phyloP scores from a whole-genome alignment of 2,329 filamentous ascomycete genomes.

The Pestalotiopsis sp. region DNA sequence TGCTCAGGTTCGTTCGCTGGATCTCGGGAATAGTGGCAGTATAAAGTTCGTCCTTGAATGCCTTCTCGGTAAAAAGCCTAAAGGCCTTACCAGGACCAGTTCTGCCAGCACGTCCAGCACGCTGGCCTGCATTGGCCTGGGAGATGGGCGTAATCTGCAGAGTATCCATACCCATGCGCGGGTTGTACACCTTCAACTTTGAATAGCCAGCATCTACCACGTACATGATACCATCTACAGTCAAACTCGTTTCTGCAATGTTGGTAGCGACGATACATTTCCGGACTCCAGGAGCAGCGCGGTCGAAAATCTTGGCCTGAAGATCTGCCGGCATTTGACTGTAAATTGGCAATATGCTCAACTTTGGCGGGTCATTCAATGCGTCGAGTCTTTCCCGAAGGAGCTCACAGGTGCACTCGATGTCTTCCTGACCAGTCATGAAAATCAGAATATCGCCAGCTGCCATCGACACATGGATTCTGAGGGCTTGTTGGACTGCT shows the following conservation, averaged over 20 bases:
- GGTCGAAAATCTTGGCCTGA: conserved; percentile 97
- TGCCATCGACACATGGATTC: conserved; percentile 95
- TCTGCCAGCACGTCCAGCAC: conserved; percentile 89
- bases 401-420: conserved; percentile 93
- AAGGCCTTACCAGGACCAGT: conserved; percentile 96
- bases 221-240: conserved; percentile 98
- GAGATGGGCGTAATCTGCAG: conserved; percentile 97
- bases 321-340: conserved; percentile 99
- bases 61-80: conserved; percentile 90
- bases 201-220: conserved; percentile 96
- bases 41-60: conserved; percentile 95
- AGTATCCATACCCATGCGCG: conserved; percentile 98
- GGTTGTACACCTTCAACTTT: conserved; percentile 98
- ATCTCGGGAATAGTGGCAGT: conserved; percentile 97
- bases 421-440: conserved; percentile 99
- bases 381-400: conserved; percentile 85
- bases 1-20: conserved; percentile 92
- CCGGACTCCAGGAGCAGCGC: conserved; percentile 83
- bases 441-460: conserved; percentile 94
- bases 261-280: conserved; percentile 99
- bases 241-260: conserved; percentile 96
- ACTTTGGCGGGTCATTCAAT: conserved; percentile 90
- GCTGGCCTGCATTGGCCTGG: conserved; percentile 92
- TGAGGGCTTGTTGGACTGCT: conserved; percentile 91
- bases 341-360: conserved; percentile 96